Percentiles rank a stretch among this genome's conserved stretches.
phyloP scores from a whole-genome alignment of 176 grass and related monocot species.

The Raddia distichophylla region DNA sequence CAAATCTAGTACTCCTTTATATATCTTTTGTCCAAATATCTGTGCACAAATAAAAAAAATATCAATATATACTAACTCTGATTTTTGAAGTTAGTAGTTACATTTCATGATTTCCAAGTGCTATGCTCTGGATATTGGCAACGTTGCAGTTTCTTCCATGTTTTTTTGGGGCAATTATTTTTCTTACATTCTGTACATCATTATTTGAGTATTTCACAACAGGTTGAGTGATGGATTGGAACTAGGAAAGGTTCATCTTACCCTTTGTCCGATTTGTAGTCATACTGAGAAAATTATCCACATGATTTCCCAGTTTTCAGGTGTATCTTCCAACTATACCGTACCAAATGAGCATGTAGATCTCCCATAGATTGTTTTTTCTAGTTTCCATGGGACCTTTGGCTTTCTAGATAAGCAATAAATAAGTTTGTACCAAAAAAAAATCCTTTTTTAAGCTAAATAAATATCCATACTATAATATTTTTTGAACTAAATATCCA shows the following conservation, averaged over 20 bases:
- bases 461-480: too few species aligned
- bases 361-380: background rate
- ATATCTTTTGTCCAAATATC: background rate
- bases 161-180: background rate
- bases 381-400: slow-evolving; percentile 17
- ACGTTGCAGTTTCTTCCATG: background rate
- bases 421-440: background rate
- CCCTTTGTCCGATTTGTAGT: background rate
- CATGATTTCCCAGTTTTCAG: slow-evolving; percentile 1
- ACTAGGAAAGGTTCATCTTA: slow-evolving; percentile 5
- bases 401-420: slow-evolving; percentile 6
- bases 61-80: background rate
- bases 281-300: background rate
- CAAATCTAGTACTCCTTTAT: background rate
- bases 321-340: slow-evolving; percentile 5
- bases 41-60: background rate
- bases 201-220: background rate
- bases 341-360: background rate
- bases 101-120: background rate
- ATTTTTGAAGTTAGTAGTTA: background rate
- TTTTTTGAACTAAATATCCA: too few species aligned
- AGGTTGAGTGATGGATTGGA: background rate
- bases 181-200: background rate
- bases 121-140: background rate
- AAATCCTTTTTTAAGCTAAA: too few species aligned